Conservation (phyloP, 441 rosid species). For the Pelargonium myrrhifolium region DNA sequence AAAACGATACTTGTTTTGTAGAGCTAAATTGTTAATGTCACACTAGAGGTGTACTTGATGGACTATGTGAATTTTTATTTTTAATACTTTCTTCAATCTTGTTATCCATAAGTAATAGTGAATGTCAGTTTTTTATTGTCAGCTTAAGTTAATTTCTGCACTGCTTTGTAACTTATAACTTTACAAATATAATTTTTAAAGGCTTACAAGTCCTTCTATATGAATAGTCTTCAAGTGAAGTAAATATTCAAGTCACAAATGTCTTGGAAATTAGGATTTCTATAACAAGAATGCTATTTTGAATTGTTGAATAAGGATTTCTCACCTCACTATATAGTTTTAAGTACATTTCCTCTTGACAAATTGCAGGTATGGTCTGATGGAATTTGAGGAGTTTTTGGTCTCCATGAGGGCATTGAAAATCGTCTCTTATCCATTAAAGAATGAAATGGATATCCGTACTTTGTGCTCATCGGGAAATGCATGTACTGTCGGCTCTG, state of each 20-base stretch:
- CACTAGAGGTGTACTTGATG: not conserved
- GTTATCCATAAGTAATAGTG: not conserved
- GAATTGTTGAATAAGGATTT: not conserved
- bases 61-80: not conserved
- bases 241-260: not conserved
- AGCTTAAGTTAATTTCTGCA: not conserved
- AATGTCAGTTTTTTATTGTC: too few relatives aligned
- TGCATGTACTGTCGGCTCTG: constrained; percentile 29
- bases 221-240: not conserved
- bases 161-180: not conserved
- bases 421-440: constrained; percentile 35
- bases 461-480: constrained; percentile 52
- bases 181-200: not conserved
- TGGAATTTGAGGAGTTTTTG: constrained; percentile 45
- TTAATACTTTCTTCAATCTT: not conserved
- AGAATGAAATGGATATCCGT: constrained; percentile 33
- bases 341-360: not conserved
- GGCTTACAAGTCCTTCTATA: not conserved
- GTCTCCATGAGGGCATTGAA: constrained; percentile 42
- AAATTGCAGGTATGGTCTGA: constrained; percentile 53
- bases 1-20: not conserved
- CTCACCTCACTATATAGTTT: not conserved
- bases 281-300: not conserved
- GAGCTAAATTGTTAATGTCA: not conserved
- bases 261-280: constrained; percentile 4